Evolutionary conservation across 768 basidiomycete species (phyloP).

Genomic region (Termitomyces sp.): DNA sequence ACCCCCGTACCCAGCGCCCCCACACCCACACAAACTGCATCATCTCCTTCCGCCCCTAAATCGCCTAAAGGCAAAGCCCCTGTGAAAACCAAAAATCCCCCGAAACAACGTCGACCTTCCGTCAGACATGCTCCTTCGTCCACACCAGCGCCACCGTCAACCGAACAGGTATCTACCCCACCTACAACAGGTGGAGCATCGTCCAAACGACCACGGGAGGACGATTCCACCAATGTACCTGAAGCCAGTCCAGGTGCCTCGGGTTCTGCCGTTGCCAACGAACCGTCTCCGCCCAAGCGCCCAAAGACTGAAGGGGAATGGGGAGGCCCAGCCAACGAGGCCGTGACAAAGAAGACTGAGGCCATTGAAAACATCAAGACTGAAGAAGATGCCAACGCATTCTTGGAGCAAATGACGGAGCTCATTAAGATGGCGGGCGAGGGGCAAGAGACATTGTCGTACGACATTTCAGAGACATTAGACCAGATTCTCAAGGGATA

Average conservation of each 20-base stretch:
- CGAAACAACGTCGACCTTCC: constrained; percentile 33
- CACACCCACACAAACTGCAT: constrained; percentile 50
- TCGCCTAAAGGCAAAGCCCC: constrained; percentile 61
- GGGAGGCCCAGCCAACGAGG: constrained; percentile 58
- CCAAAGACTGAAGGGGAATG: constrained; percentile 73
- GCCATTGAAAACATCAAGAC: constrained; percentile 52
- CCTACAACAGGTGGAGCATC: constrained; percentile 20
- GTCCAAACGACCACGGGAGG: constrained; percentile 51
- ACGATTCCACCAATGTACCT: constrained; percentile 37
- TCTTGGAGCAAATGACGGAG: constrained; percentile 64
- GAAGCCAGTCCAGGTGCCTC: constrained; percentile 28
- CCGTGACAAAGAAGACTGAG: constrained; percentile 38
- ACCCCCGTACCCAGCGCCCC: constrained; percentile 42
- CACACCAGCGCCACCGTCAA: constrained; percentile 16
- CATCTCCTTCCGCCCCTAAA: constrained; percentile 66
- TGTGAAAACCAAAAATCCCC: constrained; percentile 41
- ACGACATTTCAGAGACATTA: constrained; percentile 57
- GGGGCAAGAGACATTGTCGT: constrained; percentile 37
- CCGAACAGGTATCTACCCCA: constrained; percentile 19
- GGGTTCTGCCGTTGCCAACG: constrained; percentile 29
- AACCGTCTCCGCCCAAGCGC: constrained; percentile 71
- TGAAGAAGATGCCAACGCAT: constrained; percentile 60
- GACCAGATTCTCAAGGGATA: constrained; percentile 62
- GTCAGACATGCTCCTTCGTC: constrained; percentile 27
- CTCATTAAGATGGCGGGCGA: constrained; percentile 53